Percentiles rank a stretch among this genome's conserved stretches.
These are phyloP conservation scores for Syncephalastrum monosporum DNA, from an alignment of 371 early-diverging fungal species.

Conservation along the genomic window DNA sequence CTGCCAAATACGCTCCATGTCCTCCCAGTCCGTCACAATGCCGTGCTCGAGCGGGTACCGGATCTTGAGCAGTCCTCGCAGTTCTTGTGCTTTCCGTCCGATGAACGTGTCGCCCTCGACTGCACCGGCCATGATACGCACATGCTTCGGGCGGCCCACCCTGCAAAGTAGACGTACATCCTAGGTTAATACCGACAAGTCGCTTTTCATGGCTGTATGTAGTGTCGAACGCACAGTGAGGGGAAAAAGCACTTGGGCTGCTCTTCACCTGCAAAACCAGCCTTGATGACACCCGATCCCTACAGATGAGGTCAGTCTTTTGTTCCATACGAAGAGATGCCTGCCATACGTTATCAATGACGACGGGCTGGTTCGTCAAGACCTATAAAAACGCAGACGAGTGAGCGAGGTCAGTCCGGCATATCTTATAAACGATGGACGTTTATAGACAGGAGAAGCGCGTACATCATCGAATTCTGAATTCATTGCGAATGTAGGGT, in stretches of 20 bases:
- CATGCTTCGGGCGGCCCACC: constrained; percentile 94
- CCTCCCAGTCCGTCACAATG: constrained; percentile 94
- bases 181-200: not conserved
- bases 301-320: constrained; percentile 7
- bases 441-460: too few relatives aligned
- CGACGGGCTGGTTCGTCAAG: constrained; percentile 89
- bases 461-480: constrained; percentile 54
- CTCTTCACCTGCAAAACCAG: constrained; percentile 97
- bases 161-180: not conserved
- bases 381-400: constrained; percentile 44
- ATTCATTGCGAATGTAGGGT: constrained; percentile 23
- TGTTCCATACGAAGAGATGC: not conserved
- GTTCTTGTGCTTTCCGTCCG: constrained; percentile 90
- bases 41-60: constrained; percentile 97
- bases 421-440: too few relatives aligned
- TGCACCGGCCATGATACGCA: constrained; percentile 96
- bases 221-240: constrained; percentile 44
- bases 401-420: not conserved
- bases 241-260: constrained; percentile 93
- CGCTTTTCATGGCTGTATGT: too few relatives aligned
- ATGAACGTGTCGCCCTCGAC: constrained; percentile 93
- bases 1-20: constrained; percentile 97
- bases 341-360: constrained; percentile 67
- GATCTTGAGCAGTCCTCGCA: constrained; percentile 88
- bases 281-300: constrained; percentile 96